Base-by-base conservation (phyloP, 768 basidiomycete species). In the Thelephora aurantiotincta region DNA sequence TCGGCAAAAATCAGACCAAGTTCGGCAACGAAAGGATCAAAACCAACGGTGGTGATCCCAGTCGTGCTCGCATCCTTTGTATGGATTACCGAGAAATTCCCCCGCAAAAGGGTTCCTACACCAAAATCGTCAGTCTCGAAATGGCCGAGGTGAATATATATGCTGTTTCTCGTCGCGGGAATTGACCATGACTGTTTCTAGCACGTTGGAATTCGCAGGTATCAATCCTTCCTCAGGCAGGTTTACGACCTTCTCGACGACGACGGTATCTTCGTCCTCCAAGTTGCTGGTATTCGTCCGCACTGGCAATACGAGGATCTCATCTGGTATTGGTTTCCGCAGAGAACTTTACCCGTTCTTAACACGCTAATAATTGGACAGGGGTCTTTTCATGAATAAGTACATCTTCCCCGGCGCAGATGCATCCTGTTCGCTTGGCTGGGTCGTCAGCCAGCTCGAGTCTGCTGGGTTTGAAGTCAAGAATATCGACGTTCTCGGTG, bases 361-460 rank as follows among this genome's bases (percentile, higher is more conserved):
- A 1, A 26, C 48, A 12, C 44, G 13, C 9, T 30, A 30, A 30
- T 9, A 34, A 7, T 1, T 35, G 5, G 33, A 5, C 35, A 85
- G 83, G 87, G 92, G 91, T 54, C 73, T 93, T 19, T 94, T 93
- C 71, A 93, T 93, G 90, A 93, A 88, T 77, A 92, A 92, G 59
- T 98, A 99, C 55, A 68, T 99, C 60, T 99, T 99, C 82, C 94
- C 96, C 41, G 94, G 94, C 60, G 96, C 94, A 2, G 96, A 99
- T 57, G 96, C 96, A 0, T 89, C 83, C 2, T 90, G 90, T 63
- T 88, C 93, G 16, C 81, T 98, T 26, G 89, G 86, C 35, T 98
- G 94, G 94, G 91, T 96, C 48, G 74, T 99, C 51, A 74, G 68
- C 23, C 73, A 88, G 68, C 78, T 92, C 44, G 92, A 98, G 66